These are phyloP conservation scores for Vanderwaltozyma polyspora DNA, from an alignment of 805 yeast species.

Conservation along the genomic window DNA sequence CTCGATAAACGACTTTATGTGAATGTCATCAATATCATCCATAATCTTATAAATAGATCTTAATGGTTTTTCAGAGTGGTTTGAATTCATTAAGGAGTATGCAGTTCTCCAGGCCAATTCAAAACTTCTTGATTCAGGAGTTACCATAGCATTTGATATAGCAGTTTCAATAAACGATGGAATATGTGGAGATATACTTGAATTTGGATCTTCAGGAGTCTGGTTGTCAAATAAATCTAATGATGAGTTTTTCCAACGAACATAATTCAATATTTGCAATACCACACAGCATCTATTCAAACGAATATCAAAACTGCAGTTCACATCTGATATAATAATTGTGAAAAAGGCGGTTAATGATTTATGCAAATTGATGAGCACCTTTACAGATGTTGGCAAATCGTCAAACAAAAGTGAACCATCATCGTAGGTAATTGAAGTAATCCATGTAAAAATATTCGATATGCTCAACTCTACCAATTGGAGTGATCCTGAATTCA, in stretches of 20 bases:
- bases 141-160: conserved; percentile 55
- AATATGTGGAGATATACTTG: conserved; percentile 35
- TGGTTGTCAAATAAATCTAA: conserved; percentile 36
- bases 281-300: conserved; percentile 58
- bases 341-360: conserved; percentile 55
- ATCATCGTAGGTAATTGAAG: conserved; percentile 39
- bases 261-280: conserved; percentile 51
- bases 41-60: conserved; percentile 22
- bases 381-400: conserved; percentile 60
- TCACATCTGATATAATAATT: conserved; percentile 51
- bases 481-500: conserved; percentile 16
- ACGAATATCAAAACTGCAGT: conserved; percentile 49
- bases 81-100: conserved; percentile 21
- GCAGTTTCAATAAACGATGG: conserved; percentile 85
- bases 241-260: conserved; percentile 55
- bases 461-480: conserved; percentile 50
- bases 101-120: conserved; percentile 60
- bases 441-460: conserved; percentile 62
- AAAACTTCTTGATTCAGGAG: conserved; percentile 71
- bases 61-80: conserved; percentile 11
- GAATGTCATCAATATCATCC: conserved; percentile 11
- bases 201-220: conserved; percentile 8
- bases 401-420: conserved; percentile 30
- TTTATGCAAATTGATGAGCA: conserved; percentile 53
- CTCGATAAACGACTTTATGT: conserved; percentile 23